Conservation (phyloP, 1,139 yeast species). For the Hanseniaspora sp. region DNA sequence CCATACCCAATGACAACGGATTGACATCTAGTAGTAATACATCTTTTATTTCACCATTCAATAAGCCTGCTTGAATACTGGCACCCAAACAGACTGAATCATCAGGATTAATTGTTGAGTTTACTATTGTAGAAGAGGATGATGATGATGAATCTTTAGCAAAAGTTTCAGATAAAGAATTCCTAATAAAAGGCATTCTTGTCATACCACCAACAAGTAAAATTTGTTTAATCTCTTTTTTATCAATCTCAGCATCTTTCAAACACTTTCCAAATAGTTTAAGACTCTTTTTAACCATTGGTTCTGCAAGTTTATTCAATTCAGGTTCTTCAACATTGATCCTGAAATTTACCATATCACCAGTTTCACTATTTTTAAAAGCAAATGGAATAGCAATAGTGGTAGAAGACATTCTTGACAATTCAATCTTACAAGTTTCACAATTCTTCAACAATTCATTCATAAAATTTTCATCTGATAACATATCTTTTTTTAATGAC, state of each 20-base stretch:
- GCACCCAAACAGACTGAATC: conserved; percentile 82
- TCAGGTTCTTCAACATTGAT: conserved; percentile 47
- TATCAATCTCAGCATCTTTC: conserved; percentile 54
- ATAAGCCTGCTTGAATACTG: conserved; percentile 70
- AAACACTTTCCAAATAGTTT: conserved; percentile 58
- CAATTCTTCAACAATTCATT: conserved; percentile 66
- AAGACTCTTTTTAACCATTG: conserved; percentile 50
- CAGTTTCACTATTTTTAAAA: conserved; percentile 26
- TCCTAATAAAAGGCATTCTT: conserved; percentile 64
- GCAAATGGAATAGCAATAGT: conserved; percentile 57
- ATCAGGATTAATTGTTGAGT: conserved; percentile 63
- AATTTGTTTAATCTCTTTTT: conserved; percentile 57
- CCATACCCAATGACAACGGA: conserved; percentile 68
- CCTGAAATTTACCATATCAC: conserved; percentile 30
- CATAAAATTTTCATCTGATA: conserved; percentile 28
- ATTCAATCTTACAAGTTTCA: conserved; percentile 57
- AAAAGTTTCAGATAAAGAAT: conserved; percentile 47
- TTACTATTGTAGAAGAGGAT: conserved; percentile 28
- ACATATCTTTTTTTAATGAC: conserved; percentile 17
- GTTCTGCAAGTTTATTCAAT: conserved; percentile 51
- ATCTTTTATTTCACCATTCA: conserved; percentile 58
- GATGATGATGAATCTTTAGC: conserved; percentile 27
- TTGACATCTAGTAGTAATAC: conserved; percentile 70
- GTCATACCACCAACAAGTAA: conserved; percentile 79
- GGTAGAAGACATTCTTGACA: conserved; percentile 49